A percentile compares a stretch with the other conserved stretches of the same genome.
Evolutionary conservation across 192 early-diverging fungal species (phyloP).

Genomic region (Backusella morwellensis): DNA sequence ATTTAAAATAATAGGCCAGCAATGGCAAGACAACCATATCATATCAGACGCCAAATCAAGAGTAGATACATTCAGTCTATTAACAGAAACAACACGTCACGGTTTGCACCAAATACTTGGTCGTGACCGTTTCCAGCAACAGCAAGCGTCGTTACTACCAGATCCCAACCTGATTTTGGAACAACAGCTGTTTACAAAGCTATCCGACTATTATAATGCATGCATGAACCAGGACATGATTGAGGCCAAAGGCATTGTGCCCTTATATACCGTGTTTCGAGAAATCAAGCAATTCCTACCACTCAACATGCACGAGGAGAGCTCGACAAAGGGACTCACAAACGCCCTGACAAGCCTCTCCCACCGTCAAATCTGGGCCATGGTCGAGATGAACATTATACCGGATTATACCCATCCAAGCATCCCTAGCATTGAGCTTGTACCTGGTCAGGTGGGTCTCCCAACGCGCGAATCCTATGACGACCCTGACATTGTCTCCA

Average conservation of each 20-base stretch:
- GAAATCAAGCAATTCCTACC: slow-evolving; percentile 37
- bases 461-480: slow-evolving; percentile 63
- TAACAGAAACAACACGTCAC: neutral
- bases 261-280: slow-evolving; percentile 40
- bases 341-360: slow-evolving; percentile 6
- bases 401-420: slow-evolving; percentile 57
- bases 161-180: slow-evolving; percentile 40
- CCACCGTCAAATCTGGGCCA: slow-evolving; percentile 22
- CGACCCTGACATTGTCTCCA: slow-evolving; percentile 42
- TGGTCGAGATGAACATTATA: slow-evolving; percentile 50
- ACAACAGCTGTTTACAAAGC: slow-evolving; percentile 53
- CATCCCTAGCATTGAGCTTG: slow-evolving; percentile 39
- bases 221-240: slow-evolving; percentile 53
- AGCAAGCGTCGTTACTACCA: neutral
- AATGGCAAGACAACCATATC: slow-evolving; percentile 48
- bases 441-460: slow-evolving; percentile 55
- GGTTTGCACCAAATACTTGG: slow-evolving; percentile 7
- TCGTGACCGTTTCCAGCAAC: neutral
- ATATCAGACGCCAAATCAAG: slow-evolving; percentile 65
- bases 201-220: slow-evolving; percentile 51
- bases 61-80: neutral
- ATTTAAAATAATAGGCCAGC: slow-evolving; percentile 38
- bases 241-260: slow-evolving; percentile 35
- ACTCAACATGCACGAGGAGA: neutral
- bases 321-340: neutral